Evolutionary conservation across 805 yeast species (phyloP).

Genomic region (Komagataella phaffii): DNA sequence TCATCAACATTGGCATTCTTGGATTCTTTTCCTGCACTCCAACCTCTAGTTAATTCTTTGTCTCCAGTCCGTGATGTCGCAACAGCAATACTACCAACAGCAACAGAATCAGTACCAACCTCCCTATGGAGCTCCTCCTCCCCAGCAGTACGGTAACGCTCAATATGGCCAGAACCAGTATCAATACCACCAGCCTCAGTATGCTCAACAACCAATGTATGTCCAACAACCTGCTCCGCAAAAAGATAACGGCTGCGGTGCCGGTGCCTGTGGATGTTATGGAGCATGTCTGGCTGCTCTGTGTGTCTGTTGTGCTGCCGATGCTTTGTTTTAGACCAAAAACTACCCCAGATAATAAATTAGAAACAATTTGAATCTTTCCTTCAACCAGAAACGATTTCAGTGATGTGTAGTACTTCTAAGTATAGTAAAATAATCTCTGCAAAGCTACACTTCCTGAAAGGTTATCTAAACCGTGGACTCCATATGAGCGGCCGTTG

Average conservation of each 20-base stretch:
- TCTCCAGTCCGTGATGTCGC: slow-evolving; percentile 8
- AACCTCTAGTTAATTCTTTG: background rate
- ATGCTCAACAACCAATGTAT: slow-evolving; percentile 15
- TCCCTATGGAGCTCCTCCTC: slow-evolving; percentile 11
- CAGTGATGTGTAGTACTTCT: background rate
- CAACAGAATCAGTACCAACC: slow-evolving; percentile 5
- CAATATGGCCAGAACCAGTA: slow-evolving; percentile 17
- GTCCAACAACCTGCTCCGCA: slow-evolving; percentile 12
- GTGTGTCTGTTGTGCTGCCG: slow-evolving; percentile 5
- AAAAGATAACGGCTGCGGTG: slow-evolving; percentile 2
- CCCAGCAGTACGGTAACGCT: slow-evolving; percentile 14
- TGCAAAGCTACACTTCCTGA: no score
- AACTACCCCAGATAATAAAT: background rate
- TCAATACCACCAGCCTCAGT: slow-evolving; percentile 18
- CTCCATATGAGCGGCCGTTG: background rate
- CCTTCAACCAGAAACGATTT: background rate
- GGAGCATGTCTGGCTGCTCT: slow-evolving; percentile 8
- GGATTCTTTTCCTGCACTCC: background rate
- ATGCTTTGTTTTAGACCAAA: background rate
- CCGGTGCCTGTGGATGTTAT: slow-evolving; percentile 15
- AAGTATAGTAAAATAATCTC: background rate
- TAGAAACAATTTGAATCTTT: background rate
- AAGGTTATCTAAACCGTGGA: background rate
- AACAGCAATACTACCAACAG: slow-evolving; percentile 1
- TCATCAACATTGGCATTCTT: background rate